phyloP scores from a whole-genome alignment of 345 rosid species.

The Excoecaria agallocha region DNA sequence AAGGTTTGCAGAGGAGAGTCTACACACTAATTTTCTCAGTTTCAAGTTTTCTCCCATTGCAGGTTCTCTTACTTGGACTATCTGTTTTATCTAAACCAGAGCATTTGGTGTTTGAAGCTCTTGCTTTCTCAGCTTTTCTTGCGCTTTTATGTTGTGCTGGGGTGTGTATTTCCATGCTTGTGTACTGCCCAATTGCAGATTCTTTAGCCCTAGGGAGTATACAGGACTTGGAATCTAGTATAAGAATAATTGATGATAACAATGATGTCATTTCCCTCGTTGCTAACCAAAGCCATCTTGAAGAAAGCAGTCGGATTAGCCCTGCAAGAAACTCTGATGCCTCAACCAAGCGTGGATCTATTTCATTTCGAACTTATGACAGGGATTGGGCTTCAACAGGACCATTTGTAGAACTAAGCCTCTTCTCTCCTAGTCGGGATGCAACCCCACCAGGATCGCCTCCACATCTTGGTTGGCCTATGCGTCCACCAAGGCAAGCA shows the following conservation, averaged over 20 bases:
- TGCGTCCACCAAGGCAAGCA: constrained; percentile 37
- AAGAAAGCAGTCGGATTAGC: constrained; percentile 45
- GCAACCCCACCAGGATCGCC: constrained; percentile 53
- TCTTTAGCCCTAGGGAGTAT: constrained; percentile 77
- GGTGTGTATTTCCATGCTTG: constrained; percentile 77
- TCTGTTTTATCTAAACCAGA: constrained; percentile 74
- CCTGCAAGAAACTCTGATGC: constrained; percentile 55
- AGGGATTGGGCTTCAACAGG: constrained; percentile 47
- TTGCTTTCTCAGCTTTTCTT: constrained; percentile 76
- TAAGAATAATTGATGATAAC: constrained; percentile 45
- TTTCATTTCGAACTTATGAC: constrained; percentile 51
- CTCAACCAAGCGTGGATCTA: constrained; percentile 60
- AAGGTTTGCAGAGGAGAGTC: constrained; percentile 87
- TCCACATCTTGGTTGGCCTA: constrained; percentile 57
- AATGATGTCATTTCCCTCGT: constrained; percentile 56
- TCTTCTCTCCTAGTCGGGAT: constrained; percentile 58
- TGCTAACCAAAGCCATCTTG: constrained; percentile 48
- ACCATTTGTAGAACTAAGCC: constrained; percentile 61
- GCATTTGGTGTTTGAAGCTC: constrained; percentile 65
- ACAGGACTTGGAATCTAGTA: constrained; percentile 57
- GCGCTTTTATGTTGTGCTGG: constrained; percentile 68
- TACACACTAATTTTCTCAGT: constrained; percentile 77
- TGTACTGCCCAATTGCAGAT: constrained; percentile 83
- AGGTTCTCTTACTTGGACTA: constrained; percentile 80
- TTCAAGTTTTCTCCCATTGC: constrained; percentile 73